Conservation (phyloP, 2,329 filamentous ascomycete species). For the Microcyclospora tardicrescens region DNA sequence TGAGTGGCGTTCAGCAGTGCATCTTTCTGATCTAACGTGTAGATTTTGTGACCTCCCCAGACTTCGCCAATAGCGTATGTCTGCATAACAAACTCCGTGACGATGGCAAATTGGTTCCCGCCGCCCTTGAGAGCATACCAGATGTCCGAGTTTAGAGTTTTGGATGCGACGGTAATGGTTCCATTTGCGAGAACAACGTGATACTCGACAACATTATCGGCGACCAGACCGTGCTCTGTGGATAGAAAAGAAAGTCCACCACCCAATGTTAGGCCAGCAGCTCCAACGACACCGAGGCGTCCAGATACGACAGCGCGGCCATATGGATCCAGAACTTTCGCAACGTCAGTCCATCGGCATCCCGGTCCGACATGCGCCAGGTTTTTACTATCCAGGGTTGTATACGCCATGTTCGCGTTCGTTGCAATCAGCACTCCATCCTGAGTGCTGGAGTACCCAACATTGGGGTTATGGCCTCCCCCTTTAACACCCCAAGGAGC, state of each 20-base stretch:
- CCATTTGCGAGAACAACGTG: too few species aligned
- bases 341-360: constrained; percentile 12
- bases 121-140: neutral
- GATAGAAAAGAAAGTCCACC: constrained; percentile 15
- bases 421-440: constrained; percentile 31
- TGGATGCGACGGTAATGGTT: constrained; percentile 26
- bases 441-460: constrained; percentile 10
- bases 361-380: constrained; percentile 19
- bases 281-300: constrained; percentile 15
- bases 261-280: constrained; percentile 17
- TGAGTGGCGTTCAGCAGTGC: neutral
- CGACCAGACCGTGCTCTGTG: constrained; percentile 5
- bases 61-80: constrained; percentile 10
- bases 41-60: constrained; percentile 7
- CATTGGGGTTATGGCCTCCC: constrained; percentile 10
- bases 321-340: constrained; percentile 10
- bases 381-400: constrained; percentile 23
- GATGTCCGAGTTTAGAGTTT: constrained; percentile 28
- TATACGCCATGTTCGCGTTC: constrained; percentile 30
- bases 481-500: constrained; percentile 9
- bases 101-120: constrained; percentile 10
- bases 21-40: neutral
- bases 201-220: constrained; percentile 30
- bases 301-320: constrained; percentile 12
- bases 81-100: constrained; percentile 13